Evolutionary conservation across 495 filamentous ascomycete genomes (phyloP), one percentile per base, ranked within the genome.

Genomic region (Trichocladium antarcticum): DNA sequence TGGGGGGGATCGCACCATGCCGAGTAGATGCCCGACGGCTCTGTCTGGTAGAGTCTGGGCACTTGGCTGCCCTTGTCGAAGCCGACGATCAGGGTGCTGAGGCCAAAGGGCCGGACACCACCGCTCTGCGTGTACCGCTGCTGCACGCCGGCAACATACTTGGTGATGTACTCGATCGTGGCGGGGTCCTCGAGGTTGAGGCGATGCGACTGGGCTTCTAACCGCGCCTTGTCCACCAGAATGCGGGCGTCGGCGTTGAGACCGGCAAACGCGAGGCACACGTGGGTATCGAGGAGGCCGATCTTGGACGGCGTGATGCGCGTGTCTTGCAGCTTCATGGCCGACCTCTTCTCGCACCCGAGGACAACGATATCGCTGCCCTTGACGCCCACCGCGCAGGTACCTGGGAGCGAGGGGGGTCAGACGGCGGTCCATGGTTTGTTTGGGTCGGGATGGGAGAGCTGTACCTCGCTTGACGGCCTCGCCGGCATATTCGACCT

Each of bases 251-350:
- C 92, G 64, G 92, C 92, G 68, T 98, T 96, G 49, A 98, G 74
- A 7, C 92, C 92, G 47, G 92, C 92, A 56, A 98, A 98, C 45
- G 92, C 92, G 50, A 98, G 88, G 65, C 87, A 90, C 45, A 92
- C 90, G 68, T 98, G 92, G 56, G 81, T 85, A 69, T 98, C 92
- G 59, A 98, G 77, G 43, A 93, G 76, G 37, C 87, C 85, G 67
- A 98, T 95, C 75, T 98, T 98, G 45, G 89, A 96, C 21, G 92
- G 92, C 22, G 92, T 98, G 72, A 98, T 98, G 56, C 92, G 86
- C 40, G 92, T 97, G 70, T 98, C 92, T 79, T 98, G 92, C 17
- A 98, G 81, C 68, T 98, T 98, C 82, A 98, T 94, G 10, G 92
- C 93, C 10, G 92, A 96, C 48, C 90, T 80, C 75, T 98, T 98